Conservation (phyloP, 2,329 filamentous ascomycete species). For the Pyrenophora tritici-repentis region DNA sequence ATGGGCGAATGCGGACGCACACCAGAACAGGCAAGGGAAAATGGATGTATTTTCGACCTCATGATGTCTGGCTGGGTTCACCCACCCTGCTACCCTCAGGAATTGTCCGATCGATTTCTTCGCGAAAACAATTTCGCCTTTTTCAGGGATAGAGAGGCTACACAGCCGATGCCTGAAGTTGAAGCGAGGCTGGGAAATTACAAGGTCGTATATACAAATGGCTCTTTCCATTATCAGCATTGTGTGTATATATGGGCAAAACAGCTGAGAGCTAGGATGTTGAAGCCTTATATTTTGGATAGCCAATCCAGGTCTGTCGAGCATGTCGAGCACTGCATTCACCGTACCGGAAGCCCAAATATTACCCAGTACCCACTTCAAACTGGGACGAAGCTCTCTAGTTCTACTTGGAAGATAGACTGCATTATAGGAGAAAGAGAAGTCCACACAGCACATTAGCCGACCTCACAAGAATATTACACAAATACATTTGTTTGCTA, state of each 20-base stretch:
- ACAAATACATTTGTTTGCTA: too few relatives aligned
- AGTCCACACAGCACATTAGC: not conserved
- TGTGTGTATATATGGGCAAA: not conserved
- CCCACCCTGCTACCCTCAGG: not conserved
- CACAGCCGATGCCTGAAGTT: not conserved
- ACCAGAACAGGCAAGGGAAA: not conserved
- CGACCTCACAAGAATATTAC: too few relatives aligned
- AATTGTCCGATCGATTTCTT: not conserved
- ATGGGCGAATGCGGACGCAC: not conserved
- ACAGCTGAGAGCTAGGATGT: not conserved
- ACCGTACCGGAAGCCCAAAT: not conserved
- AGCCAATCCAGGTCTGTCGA: not conserved
- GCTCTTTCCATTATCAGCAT: not conserved
- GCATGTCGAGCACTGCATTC: not conserved
- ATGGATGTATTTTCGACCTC: not conserved
- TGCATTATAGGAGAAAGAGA: not conserved
- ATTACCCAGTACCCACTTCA: not conserved
- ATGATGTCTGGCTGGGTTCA: not conserved
- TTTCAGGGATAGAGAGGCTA: not conserved
- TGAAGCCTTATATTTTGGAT: not conserved
- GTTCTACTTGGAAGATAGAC: not conserved
- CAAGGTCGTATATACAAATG: not conserved
- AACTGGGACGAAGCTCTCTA: not conserved
- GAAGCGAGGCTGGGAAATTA: not conserved
- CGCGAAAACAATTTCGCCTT: not conserved